Conservation (phyloP, 371 early-diverging fungal genomes). For the Vittaforma corneae region DNA sequence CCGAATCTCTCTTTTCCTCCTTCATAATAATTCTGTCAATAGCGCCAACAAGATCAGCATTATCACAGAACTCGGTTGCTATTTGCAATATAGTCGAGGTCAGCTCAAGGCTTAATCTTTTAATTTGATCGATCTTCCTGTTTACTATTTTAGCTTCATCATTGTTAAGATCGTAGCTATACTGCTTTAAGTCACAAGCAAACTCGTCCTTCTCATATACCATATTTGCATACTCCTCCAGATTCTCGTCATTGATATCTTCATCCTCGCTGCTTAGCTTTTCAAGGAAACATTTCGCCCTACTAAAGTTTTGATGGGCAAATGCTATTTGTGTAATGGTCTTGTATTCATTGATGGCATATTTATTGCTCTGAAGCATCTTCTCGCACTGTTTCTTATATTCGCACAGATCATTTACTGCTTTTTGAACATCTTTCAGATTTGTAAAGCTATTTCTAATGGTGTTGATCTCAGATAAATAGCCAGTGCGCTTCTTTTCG, state of each 20-base stretch:
- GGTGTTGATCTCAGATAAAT: constrained; percentile 15
- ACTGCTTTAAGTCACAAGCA: constrained; percentile 39
- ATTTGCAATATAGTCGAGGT: constrained; percentile 25
- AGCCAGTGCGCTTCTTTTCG: constrained; percentile 4
- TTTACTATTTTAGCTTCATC: constrained; percentile 30
- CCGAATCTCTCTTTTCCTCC: constrained; percentile 42
- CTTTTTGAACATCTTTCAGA: constrained; percentile 12
- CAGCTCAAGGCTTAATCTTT: constrained; percentile 34
- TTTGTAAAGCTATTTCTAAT: constrained; percentile 15
- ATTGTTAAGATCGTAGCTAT: constrained; percentile 25
- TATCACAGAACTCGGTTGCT: constrained; percentile 29
- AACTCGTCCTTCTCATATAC: constrained; percentile 45
- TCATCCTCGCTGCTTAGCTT: constrained; percentile 25
- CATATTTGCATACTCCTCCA: constrained; percentile 30
- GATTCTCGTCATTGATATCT: constrained; percentile 16
- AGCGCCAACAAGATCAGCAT: constrained; percentile 17
- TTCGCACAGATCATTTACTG: constrained; percentile 13
- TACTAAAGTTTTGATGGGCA: constrained; percentile 38
- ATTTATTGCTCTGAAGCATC: constrained; percentile 26
- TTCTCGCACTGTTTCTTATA: constrained; percentile 18
- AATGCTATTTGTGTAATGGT: constrained; percentile 34
- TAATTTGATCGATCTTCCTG: constrained; percentile 24
- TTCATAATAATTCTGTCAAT: constrained; percentile 33
- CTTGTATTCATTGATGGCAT: constrained; percentile 37
- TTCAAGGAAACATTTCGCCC: constrained; percentile 28